A percentile compares a stretch with the other conserved stretches of the same genome.
phyloP scores from a whole-genome alignment of 2,329 filamentous ascomycete species.

The Myriangium duriaei region DNA sequence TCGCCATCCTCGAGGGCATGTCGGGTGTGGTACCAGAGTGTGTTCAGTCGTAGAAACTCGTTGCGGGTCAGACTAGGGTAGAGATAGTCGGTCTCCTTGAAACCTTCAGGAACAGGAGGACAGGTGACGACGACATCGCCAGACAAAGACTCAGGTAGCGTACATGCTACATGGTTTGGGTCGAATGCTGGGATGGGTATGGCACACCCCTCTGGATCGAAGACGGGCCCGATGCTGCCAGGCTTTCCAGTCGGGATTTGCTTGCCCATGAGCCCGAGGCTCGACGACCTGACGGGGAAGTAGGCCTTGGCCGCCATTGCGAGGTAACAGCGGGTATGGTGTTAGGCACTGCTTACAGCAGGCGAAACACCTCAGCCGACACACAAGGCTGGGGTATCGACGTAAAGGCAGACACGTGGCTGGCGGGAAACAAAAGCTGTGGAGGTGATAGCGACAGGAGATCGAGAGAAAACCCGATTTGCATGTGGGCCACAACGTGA shows the following conservation, averaged over 20 bases:
- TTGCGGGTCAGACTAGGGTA: conserved; percentile 25
- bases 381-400: too few relatives aligned
- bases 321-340: too few relatives aligned
- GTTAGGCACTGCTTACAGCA: too few relatives aligned
- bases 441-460: too few relatives aligned
- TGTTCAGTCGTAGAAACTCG: conserved; percentile 26
- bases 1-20: conserved; percentile 29
- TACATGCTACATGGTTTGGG: neutral
- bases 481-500: too few relatives aligned
- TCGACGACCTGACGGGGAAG: neutral
- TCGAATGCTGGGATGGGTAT: neutral
- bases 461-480: too few relatives aligned
- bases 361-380: too few relatives aligned
- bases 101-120: neutral
- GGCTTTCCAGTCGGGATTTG: conserved; percentile 24
- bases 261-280: neutral
- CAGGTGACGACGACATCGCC: neutral
- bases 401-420: too few relatives aligned
- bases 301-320: conserved; percentile 2
- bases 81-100: conserved; percentile 18
- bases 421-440: too few relatives aligned
- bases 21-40: conserved; percentile 34
- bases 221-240: conserved; percentile 13
- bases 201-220: neutral
- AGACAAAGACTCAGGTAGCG: conserved; percentile 1